phyloP scores from a whole-genome alignment of 495 filamentous ascomycete genomes.

The Neurospora africana region DNA sequence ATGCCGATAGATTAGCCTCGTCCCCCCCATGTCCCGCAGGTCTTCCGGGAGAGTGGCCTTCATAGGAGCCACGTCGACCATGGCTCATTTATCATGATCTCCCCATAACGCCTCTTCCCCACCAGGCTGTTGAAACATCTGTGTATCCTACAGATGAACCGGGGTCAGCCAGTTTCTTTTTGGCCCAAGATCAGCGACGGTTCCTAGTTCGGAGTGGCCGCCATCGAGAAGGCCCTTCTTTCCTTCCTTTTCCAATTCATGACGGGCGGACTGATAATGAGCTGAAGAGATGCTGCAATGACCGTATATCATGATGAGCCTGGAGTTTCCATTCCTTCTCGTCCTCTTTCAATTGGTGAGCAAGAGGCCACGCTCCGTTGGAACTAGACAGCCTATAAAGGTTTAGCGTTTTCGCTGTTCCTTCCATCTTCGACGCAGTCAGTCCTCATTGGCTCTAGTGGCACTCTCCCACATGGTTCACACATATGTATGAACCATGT shows the following conservation, averaged over 20 bases:
- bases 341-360: not conserved
- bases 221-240: not conserved
- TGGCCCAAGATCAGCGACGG: not conserved
- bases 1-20: conserved; percentile 24
- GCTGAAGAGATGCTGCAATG: not conserved
- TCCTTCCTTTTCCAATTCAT: not conserved
- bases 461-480: not conserved
- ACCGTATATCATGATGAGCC: not conserved
- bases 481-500: not conserved
- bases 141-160: not conserved
- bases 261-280: not conserved
- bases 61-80: conserved; percentile 32
- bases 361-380: not conserved
- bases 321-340: not conserved
- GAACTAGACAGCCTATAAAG: not conserved
- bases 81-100: conserved; percentile 22
- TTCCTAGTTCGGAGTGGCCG: not conserved
- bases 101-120: conserved; percentile 15
- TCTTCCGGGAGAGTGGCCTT: conserved; percentile 13
- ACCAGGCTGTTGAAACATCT: conserved; percentile 9
- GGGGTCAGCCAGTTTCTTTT: not conserved
- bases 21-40: conserved; percentile 18
- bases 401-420: not conserved
- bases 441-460: not conserved
- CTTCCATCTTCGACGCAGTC: not conserved